A percentile compares a stretch with the other conserved stretches of the same genome.
Conservation (phyloP, 2,329 filamentous ascomycete species). For the Fusarium sororula region DNA sequence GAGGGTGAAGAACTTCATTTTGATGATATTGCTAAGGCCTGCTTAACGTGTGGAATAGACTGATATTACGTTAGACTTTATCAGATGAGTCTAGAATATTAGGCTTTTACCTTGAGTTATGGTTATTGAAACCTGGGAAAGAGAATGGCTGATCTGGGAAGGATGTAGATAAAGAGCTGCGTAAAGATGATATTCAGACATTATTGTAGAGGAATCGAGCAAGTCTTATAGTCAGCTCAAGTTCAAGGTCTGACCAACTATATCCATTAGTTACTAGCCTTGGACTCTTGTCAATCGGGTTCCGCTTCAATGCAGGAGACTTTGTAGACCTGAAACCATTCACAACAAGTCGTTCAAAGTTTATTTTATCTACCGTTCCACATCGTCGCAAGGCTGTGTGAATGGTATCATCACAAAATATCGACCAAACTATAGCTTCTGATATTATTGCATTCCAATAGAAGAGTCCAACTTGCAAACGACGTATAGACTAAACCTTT, state of each 20-base stretch:
- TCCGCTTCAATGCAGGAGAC: no score
- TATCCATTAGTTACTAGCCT: accelerated
- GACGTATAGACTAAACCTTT: neutral
- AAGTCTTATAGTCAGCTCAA: neutral
- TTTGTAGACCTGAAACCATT: neutral
- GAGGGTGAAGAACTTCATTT: neutral
- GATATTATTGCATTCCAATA: no score
- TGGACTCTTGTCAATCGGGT: accelerated
- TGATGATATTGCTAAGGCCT: neutral
- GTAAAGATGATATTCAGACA: no score
- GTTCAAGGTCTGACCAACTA: accelerated
- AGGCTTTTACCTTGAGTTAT: accelerated
- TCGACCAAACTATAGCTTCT: no score
- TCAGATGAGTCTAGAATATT: accelerated
- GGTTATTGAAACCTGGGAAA: neutral
- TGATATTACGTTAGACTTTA: accelerated
- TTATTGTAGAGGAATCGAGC: neutral
- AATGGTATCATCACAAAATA: no score
- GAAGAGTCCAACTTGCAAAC: neutral
- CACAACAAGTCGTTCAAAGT: accelerated
- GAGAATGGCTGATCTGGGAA: accelerated
- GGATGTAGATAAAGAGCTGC: accelerated
- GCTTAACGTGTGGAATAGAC: neutral
- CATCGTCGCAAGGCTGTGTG: no score
- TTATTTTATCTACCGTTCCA: neutral